Evolutionary conservation across 2,329 filamentous ascomycete genomes (phyloP).

Genomic region (Cyphellophora europaea): DNA sequence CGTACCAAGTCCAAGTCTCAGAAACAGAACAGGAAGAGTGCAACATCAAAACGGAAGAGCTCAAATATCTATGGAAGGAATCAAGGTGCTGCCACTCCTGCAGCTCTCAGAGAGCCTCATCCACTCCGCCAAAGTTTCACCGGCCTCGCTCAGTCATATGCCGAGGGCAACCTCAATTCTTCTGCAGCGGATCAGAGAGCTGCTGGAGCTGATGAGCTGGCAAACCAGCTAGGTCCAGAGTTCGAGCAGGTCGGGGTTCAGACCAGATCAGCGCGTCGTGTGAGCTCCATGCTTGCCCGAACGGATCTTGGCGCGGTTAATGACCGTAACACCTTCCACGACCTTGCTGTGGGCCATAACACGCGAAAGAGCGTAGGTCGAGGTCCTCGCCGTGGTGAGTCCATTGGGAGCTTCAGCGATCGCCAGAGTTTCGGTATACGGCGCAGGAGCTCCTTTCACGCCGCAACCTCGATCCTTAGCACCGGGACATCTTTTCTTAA

Average conservation of each 20-base stretch:
- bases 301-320: conserved; percentile 80
- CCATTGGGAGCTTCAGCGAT: conserved; percentile 58
- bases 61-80: conserved; percentile 49
- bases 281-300: conserved; percentile 84
- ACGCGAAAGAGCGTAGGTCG: conserved; percentile 37
- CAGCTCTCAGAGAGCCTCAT: conserved; percentile 55
- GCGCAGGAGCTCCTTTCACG: conserved; percentile 48
- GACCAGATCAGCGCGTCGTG: conserved; percentile 59
- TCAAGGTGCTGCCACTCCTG: conserved; percentile 62
- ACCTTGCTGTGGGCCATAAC: conserved; percentile 48
- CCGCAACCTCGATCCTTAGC: conserved; percentile 35
- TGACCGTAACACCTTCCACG: conserved; percentile 70
- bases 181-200: conserved; percentile 38
- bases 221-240: conserved; percentile 63
- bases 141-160: conserved; percentile 29
- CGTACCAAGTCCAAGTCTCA: conserved; percentile 16
- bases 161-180: conserved; percentile 11
- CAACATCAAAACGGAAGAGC: conserved; percentile 43
- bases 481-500: conserved; percentile 56
- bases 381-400: conserved; percentile 57
- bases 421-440: conserved; percentile 51
- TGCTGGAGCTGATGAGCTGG: conserved; percentile 50
- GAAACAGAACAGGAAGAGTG: conserved; percentile 35
- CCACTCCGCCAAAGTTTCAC: conserved; percentile 50
- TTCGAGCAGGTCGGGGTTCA: conserved; percentile 45